These are phyloP conservation scores for Paraphaeosphaeria minitans DNA, from an alignment of 2,329 filamentous ascomycete species.

Conservation along the genomic window DNA sequence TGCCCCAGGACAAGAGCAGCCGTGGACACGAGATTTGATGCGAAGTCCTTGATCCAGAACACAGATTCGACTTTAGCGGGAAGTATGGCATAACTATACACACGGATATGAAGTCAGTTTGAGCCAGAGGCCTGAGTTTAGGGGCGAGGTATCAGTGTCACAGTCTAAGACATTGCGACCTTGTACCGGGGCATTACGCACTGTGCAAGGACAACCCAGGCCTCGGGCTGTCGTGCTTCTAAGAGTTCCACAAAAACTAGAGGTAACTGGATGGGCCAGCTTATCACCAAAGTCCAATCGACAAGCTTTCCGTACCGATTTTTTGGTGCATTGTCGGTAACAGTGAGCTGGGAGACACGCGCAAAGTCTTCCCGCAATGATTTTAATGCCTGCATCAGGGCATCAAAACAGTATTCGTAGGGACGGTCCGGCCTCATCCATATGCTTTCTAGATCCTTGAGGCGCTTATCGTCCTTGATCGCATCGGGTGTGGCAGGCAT, in stretches of 20 bases:
- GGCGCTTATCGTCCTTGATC: slow-evolving; percentile 22
- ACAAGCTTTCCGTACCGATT: slow-evolving; percentile 8
- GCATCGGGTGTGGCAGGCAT: slow-evolving; percentile 20
- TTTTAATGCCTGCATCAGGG: slow-evolving; percentile 22
- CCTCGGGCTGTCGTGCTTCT: slow-evolving; percentile 27
- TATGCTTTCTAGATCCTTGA: slow-evolving; percentile 24
- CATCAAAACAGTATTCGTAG: slow-evolving; percentile 34
- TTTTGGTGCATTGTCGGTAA: slow-evolving; percentile 6
- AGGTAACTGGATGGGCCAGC: slow-evolving; percentile 23
- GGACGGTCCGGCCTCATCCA: slow-evolving; percentile 27
- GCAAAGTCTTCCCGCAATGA: slow-evolving; percentile 27
- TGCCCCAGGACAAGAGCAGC: slow-evolving; percentile 31
- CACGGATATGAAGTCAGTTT: no score
- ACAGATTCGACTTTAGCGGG: slow-evolving; percentile 18
- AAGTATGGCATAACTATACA: slow-evolving; percentile 25
- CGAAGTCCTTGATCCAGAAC: slow-evolving; percentile 30
- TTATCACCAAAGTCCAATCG: slow-evolving; percentile 29
- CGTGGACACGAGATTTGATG: slow-evolving; percentile 23
- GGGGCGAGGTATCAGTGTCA: no score
- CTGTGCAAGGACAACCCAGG: slow-evolving; percentile 37
- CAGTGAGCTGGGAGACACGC: slow-evolving; percentile 27
- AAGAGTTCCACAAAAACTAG: slow-evolving; percentile 25
- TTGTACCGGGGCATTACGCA: no score
- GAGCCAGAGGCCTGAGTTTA: no score
- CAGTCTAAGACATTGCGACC: no score